Evolutionary conservation across 257 asterid genomes (phyloP), one percentile per base, ranked within the genome.

Genomic region (Petunia secreta): DNA sequence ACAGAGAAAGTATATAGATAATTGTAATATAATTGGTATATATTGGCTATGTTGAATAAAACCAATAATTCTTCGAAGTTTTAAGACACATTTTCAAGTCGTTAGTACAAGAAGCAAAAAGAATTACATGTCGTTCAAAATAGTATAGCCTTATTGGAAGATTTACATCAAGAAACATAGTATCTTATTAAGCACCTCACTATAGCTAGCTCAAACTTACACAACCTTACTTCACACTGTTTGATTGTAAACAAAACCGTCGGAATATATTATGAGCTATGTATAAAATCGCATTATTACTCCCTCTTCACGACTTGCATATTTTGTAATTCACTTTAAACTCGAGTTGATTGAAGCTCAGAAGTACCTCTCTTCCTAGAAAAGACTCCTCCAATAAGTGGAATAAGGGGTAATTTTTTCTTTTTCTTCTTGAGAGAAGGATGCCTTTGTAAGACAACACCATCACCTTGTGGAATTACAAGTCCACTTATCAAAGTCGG

Each of bases 401-500:
- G 89, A 6, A 93, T 82, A 38, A 89, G 80, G 11, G 88, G 87
- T 1, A 71, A 4, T 71, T 48, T 71, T 86, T 88, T 89, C 89
- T 83, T 90, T 36, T 86, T 90, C 90, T 87, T 90, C 86, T 80
- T 89, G 6, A 89, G 83, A 50, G 98, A 93, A 68, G 95, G 91
- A 66, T 91, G 94, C 79, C 91, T 89, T 67, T 86, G 88, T 16
- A 93, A 85, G 59, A 89, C 83, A 15, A 83, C 87, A 80, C 75
- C 83, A 13, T 38, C 80, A n/a, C n/a, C 25, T 4, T 77, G 77
- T 36, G 87, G 81, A 1, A 83, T 14, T 13, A 85, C 88, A 39
- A 65, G 89, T 3, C 11, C 39, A 4, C 82, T 69, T 65, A 25
- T 25, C 25, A 86, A 75, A 46, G 87, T 65, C 3, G 91, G 86